Conservation (phyloP, 768 basidiomycete genomes). For the Naematelia encephala region DNA sequence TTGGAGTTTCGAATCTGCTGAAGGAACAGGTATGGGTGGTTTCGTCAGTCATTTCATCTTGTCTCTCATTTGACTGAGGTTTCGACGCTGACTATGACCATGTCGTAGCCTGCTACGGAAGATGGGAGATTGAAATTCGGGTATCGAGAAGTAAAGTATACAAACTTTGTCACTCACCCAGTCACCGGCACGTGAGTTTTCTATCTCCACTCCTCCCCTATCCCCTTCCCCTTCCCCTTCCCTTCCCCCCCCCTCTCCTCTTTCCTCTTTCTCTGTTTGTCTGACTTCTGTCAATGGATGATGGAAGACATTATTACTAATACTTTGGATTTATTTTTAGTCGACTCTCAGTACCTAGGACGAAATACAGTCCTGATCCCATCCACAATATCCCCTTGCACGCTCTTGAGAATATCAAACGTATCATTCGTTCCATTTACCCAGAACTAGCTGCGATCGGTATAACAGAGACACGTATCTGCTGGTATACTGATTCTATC, state of each 20-base stretch:
- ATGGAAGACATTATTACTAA: neutral
- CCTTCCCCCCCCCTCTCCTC: neutral
- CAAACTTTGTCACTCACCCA: slow-evolving; percentile 28
- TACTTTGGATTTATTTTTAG: slow-evolving; percentile 1
- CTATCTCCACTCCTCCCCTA: neutral
- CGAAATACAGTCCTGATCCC: slow-evolving; percentile 19
- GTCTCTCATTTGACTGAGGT: neutral
- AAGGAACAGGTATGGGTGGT: slow-evolving; percentile 4
- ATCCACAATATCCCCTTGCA: slow-evolving; percentile 23
- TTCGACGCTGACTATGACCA: neutral
- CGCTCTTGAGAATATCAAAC: slow-evolving; percentile 26
- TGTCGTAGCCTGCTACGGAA: slow-evolving; percentile 18
- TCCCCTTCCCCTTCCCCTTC: neutral
- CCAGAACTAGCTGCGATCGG: slow-evolving; percentile 30
- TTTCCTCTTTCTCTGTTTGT: too few relatives aligned
- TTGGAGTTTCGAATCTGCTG: slow-evolving; percentile 10
- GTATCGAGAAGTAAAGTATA: slow-evolving; percentile 30
- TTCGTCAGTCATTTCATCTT: neutral
- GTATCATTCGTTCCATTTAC: slow-evolving; percentile 16
- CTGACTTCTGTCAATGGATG: too few relatives aligned
- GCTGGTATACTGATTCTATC: slow-evolving; percentile 36
- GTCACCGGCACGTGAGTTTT: slow-evolving; percentile 23
- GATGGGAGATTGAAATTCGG: slow-evolving; percentile 31
- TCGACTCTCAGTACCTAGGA: slow-evolving; percentile 23
- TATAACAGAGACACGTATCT: slow-evolving; percentile 27